Evolutionary conservation across 2,329 filamentous ascomycete genomes (phyloP).

Genomic region (Geosmithia flava): DNA sequence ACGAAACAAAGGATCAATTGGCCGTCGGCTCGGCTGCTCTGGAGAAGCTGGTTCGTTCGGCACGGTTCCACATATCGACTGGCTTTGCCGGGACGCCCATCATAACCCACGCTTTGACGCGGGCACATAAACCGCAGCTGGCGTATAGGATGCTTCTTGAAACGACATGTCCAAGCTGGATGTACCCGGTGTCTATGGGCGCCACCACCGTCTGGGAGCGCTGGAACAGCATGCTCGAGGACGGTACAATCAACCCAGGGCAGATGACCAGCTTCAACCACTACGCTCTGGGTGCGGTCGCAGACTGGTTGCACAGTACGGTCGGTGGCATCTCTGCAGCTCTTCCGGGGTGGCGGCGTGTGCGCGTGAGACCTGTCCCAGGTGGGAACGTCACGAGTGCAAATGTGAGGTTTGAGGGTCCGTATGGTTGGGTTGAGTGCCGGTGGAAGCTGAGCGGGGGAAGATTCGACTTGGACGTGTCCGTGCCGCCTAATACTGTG

Average conservation of each 20-base stretch:
- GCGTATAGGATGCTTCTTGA: conserved; percentile 36
- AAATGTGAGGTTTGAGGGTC: conserved; percentile 14
- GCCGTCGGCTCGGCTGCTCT: conserved; percentile 13
- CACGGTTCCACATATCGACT: conserved; percentile 23
- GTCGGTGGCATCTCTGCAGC: conserved; percentile 26
- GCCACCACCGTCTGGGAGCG: conserved; percentile 38
- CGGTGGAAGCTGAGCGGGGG: conserved; percentile 13
- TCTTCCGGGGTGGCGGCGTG: conserved; percentile 25
- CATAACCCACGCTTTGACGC: conserved; percentile 17
- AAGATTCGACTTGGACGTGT: conserved; percentile 8
- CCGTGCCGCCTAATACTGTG: conserved; percentile 8
- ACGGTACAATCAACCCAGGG: conserved; percentile 30
- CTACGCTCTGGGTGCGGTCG: conserved; percentile 35
- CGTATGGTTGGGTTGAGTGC: conserved; percentile 16
- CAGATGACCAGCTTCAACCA: conserved; percentile 38
- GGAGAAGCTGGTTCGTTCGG: conserved; percentile 16
- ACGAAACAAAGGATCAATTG: conserved; percentile 8
- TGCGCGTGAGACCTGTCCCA: conserved; percentile 20
- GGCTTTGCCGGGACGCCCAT: conserved; percentile 31
- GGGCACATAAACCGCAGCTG: conserved; percentile 13
- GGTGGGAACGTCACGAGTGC: conserved; percentile 21
- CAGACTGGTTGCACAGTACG: conserved; percentile 30
- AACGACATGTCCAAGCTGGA: conserved; percentile 29
- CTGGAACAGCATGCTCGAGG: conserved; percentile 32
- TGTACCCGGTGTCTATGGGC: conserved; percentile 31